Evolutionary conservation across 495 filamentous ascomycete genomes (phyloP).

Genomic region (Bryoglossum gracile): DNA sequence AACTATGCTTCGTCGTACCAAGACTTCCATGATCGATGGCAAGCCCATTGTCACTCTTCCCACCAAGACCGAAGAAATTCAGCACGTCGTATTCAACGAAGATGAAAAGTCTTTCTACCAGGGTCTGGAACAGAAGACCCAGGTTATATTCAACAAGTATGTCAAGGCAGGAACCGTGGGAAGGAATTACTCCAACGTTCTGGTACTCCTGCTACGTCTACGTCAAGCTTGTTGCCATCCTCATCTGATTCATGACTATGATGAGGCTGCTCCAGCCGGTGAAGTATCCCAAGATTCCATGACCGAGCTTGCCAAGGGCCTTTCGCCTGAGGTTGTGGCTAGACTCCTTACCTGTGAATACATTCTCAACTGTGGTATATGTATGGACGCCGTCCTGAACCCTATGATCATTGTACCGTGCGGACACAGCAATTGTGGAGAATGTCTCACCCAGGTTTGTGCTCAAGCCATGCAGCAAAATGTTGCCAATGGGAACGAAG

Average conservation of each 20-base stretch:
- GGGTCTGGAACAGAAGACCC: slow-evolving; percentile 58
- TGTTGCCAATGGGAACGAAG: slow-evolving; percentile 51
- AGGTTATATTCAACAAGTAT: slow-evolving; percentile 70
- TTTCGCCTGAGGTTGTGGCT: slow-evolving; percentile 53
- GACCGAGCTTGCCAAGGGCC: slow-evolving; percentile 54
- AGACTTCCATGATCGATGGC: slow-evolving; percentile 77
- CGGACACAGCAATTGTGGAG: slow-evolving; percentile 72
- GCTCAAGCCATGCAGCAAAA: slow-evolving; percentile 37
- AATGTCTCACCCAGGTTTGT: slow-evolving; percentile 69
- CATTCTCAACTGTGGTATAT: slow-evolving; percentile 61
- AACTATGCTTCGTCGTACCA: slow-evolving; percentile 78
- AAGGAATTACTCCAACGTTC: slow-evolving; percentile 74
- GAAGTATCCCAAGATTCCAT: slow-evolving; percentile 47
- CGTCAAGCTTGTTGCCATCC: slow-evolving; percentile 93
- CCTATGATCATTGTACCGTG: slow-evolving; percentile 79
- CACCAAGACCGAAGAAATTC: slow-evolving; percentile 55
- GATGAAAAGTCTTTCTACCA: slow-evolving; percentile 69
- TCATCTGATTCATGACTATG: slow-evolving; percentile 75
- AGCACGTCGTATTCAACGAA: slow-evolving; percentile 63
- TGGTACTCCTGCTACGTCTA: slow-evolving; percentile 79
- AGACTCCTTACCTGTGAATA: slow-evolving; percentile 48
- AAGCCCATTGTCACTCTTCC: slow-evolving; percentile 74
- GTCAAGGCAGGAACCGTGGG: slow-evolving; percentile 63
- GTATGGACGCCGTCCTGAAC: slow-evolving; percentile 67
- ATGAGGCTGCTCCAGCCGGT: slow-evolving; percentile 42